Evolutionary conservation across 768 basidiomycete genomes (phyloP).

Genomic region (Psilocybe sp.): DNA sequence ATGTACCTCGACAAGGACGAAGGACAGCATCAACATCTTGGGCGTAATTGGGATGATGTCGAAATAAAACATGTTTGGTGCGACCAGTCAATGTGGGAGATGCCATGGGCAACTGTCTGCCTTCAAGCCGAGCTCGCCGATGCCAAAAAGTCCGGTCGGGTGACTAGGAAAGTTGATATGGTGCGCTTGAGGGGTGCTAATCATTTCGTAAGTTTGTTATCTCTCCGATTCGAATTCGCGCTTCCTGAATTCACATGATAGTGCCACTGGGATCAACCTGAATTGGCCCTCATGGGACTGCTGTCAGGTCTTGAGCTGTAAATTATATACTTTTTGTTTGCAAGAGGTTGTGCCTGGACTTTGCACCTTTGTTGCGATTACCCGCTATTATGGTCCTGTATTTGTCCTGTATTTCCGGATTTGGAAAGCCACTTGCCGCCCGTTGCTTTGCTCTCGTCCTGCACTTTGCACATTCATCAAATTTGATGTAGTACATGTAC

Average conservation of each 20-base stretch:
- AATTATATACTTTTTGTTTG: no score
- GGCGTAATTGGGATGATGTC: slow-evolving; percentile 1
- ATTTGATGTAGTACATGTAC: no score
- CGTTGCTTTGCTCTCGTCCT: no score
- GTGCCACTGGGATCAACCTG: slow-evolving; percentile 9
- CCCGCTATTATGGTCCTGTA: no score
- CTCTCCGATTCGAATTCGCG: background rate
- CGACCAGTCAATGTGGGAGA: slow-evolving; percentile 3
- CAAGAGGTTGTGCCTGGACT: no score
- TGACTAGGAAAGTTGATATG: background rate
- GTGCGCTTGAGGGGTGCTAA: slow-evolving; percentile 3
- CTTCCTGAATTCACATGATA: background rate
- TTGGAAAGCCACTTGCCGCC: no score
- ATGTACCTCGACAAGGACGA: background rate
- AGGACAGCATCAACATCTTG: background rate
- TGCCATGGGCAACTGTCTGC: background rate
- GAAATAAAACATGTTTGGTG: slow-evolving; percentile 5
- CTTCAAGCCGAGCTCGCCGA: slow-evolving; percentile 3
- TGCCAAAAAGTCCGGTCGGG: background rate
- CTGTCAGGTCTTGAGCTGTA: no score
- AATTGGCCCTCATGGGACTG: no score
- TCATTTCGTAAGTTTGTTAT: slow-evolving; percentile 3
- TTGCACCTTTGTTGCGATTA: no score
- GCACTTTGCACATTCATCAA: no score
- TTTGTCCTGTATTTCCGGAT: no score